Conservation (phyloP, 2,329 filamentous ascomycete species). For the Fusarium sp. region DNA sequence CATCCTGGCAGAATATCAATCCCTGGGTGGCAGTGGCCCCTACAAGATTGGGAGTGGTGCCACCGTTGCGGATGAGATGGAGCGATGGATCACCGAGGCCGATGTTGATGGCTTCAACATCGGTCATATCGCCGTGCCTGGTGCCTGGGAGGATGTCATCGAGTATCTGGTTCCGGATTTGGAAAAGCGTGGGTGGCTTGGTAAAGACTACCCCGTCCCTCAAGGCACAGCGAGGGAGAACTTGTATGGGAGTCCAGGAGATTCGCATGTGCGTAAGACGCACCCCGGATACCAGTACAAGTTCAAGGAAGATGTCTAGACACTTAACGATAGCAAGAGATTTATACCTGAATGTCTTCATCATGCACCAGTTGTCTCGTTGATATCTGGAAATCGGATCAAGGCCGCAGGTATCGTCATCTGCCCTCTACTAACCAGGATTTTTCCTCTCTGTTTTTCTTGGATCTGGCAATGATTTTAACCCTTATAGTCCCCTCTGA, state of each 20-base stretch:
- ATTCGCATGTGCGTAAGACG: neutral
- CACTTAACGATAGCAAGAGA: neutral
- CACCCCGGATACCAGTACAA: neutral
- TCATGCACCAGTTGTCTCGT: neutral
- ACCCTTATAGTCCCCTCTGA: too few species aligned
- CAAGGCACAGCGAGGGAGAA: constrained; percentile 1
- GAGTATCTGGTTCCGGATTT: constrained; percentile 15
- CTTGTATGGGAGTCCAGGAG: neutral
- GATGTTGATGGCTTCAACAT: constrained; percentile 31
- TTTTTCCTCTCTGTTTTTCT: too few species aligned
- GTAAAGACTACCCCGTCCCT: neutral
- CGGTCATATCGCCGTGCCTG: constrained; percentile 18
- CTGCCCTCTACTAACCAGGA: too few species aligned
- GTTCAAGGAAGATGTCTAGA: neutral
- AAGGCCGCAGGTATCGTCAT: too few species aligned
- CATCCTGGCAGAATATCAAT: constrained; percentile 66
- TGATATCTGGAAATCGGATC: neutral
- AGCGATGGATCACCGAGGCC: constrained; percentile 26
- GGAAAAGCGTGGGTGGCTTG: neutral
- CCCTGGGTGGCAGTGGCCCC: constrained; percentile 55
- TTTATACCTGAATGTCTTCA: neutral
- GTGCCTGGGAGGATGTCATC: constrained; percentile 25
- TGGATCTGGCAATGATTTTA: too few species aligned
- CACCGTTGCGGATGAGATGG: constrained; percentile 27
- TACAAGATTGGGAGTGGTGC: constrained; percentile 18